Percentiles rank a stretch among this genome's conserved stretches.
These are phyloP conservation scores for Dalbergia cultrata DNA, from an alignment of 306 rosid species.

Conservation along the genomic window DNA sequence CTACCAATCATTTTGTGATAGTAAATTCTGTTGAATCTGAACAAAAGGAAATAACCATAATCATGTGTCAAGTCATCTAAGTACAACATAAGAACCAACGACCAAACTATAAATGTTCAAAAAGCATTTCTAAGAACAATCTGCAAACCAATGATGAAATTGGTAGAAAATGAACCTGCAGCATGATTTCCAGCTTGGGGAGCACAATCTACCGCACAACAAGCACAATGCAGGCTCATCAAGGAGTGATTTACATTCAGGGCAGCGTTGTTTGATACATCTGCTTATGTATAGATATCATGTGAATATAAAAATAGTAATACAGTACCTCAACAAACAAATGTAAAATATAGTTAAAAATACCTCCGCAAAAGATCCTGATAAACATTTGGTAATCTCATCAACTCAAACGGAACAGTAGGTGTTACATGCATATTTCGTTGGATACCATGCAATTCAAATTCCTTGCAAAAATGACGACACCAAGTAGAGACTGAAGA, in stretches of 20 bases:
- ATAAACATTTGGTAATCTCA: constrained; percentile 85
- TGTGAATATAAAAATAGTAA: neutral
- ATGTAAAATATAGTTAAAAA: constrained; percentile 31
- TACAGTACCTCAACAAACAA: neutral
- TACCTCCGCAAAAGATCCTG: constrained; percentile 96
- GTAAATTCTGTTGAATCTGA: constrained; percentile 36
- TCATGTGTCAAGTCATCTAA: neutral
- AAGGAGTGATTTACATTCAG: constrained; percentile 67
- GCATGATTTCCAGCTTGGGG: constrained; percentile 90
- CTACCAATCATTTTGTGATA: constrained; percentile 29
- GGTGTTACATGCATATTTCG: constrained; percentile 68
- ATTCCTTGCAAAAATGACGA: constrained; percentile 73
- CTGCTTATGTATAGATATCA: constrained; percentile 54
- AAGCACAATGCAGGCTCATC: constrained; percentile 95
- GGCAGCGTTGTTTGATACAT: constrained; percentile 83
- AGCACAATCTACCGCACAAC: constrained; percentile 91
- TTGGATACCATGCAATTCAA: constrained; percentile 52
- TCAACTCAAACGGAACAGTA: constrained; percentile 85
- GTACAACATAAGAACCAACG: constrained; percentile 11
- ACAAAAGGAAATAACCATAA: constrained; percentile 5
- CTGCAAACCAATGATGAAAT: neutral
- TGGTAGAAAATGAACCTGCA: constrained; percentile 76
- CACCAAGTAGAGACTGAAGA: constrained; percentile 73
- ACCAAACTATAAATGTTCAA: constrained; percentile 15
- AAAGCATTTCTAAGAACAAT: constrained; percentile 32